phyloP scores from a whole-genome alignment of 1,139 yeast genomes.

The Hansenula sp. region DNA sequence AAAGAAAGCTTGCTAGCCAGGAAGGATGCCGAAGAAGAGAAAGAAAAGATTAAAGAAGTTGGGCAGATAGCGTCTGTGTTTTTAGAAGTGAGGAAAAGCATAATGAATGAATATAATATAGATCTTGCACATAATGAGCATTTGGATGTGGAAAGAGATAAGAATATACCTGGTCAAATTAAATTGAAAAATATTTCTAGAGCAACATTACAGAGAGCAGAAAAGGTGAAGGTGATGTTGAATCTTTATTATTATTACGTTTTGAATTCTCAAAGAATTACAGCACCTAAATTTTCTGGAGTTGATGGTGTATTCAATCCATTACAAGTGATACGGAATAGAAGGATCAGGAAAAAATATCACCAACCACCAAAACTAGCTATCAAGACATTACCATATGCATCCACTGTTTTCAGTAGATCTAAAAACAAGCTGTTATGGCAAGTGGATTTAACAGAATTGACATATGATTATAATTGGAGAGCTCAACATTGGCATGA shows the following conservation, averaged over 20 bases:
- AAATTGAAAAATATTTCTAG: constrained; percentile 25
- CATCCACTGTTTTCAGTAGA: constrained; percentile 51
- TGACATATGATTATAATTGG: constrained; percentile 62
- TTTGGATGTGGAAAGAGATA: constrained; percentile 14
- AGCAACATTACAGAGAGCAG: constrained; percentile 46
- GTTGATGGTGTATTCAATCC: constrained; percentile 79
- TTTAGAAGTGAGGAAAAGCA: constrained; percentile 38
- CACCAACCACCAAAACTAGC: constrained; percentile 26
- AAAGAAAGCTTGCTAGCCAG: not conserved
- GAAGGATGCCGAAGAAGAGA: not conserved
- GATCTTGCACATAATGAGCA: constrained; percentile 17
- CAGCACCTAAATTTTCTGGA: constrained; percentile 23
- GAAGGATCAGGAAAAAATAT: constrained; percentile 48
- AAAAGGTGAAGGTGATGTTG: constrained; percentile 46
- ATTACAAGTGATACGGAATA: constrained; percentile 69
- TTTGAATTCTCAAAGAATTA: constrained; percentile 32
- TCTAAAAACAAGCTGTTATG: constrained; percentile 40
- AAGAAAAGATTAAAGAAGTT: constrained; percentile 29
- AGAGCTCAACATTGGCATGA: constrained; percentile 62
- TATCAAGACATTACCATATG: constrained; percentile 36
- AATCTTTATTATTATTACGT: constrained; percentile 48
- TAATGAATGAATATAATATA: constrained; percentile 38
- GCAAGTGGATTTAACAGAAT: constrained; percentile 67
- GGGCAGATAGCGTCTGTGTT: constrained; percentile 39
- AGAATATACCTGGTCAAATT: constrained; percentile 6